phyloP scores from a whole-genome alignment of 192 early-diverging fungal genomes.

The Oehlia diaphana region DNA sequence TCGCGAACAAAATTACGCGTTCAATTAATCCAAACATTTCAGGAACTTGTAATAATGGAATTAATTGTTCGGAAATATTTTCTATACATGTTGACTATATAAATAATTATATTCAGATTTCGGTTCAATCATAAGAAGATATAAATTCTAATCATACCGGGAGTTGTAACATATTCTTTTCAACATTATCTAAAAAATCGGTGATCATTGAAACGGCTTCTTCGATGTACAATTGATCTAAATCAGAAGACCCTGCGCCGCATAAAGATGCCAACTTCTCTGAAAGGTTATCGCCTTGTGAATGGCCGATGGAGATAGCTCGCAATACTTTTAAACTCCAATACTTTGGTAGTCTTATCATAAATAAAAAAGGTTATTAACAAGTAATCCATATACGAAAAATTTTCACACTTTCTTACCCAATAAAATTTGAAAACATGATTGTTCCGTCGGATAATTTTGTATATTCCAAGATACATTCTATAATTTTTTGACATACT shows the following conservation, averaged over 20 bases:
- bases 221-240: not conserved
- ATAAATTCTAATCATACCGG: not conserved
- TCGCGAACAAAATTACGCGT: slow-evolving; percentile 13
- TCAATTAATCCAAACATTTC: not conserved
- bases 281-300: not conserved
- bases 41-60: slow-evolving; percentile 14
- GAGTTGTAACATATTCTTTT: not conserved
- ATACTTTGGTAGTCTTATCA: not conserved
- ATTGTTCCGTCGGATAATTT: not conserved
- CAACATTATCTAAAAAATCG: slow-evolving; percentile 15
- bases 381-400: not conserved
- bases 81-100: slow-evolving; percentile 9
- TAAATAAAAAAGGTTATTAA: not conserved
- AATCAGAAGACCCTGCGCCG: not conserved
- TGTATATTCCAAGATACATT: slow-evolving; percentile 22
- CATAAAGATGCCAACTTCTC: not conserved
- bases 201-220: slow-evolving; percentile 9
- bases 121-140: not conserved
- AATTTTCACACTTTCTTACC: not conserved
- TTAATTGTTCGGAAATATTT: slow-evolving; percentile 20
- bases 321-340: slow-evolving; percentile 13
- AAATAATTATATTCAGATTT: not conserved
- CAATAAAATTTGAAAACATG: not conserved
- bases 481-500: slow-evolving; percentile 1
- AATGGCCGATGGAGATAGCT: not conserved